These are phyloP conservation scores for Citrullus mucosospermus DNA, from an alignment of 306 rosid species.

Conservation along the genomic window DNA sequence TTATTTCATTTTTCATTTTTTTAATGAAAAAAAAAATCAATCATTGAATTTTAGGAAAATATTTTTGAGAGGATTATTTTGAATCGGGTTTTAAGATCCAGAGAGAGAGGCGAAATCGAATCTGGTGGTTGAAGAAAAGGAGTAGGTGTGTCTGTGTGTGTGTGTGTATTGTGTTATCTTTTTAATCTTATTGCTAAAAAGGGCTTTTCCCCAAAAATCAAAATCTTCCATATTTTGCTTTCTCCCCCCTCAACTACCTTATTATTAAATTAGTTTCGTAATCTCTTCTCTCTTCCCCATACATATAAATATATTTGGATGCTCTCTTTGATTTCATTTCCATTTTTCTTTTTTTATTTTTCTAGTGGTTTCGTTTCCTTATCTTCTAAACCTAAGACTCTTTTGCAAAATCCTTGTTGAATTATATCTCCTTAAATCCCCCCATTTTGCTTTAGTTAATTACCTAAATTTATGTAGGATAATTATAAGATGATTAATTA, in stretches of 20 bases:
- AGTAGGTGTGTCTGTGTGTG: not conserved
- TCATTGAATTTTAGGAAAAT: slow-evolving; percentile 36
- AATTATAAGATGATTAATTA: too few relatives aligned
- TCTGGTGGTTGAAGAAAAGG: slow-evolving; percentile 33
- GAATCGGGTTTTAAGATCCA: slow-evolving; percentile 18
- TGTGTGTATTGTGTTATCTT: not conserved
- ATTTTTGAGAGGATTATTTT: slow-evolving; percentile 19
- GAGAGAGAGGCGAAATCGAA: slow-evolving; percentile 13
- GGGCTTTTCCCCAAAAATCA: not conserved
- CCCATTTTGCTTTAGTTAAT: not conserved
- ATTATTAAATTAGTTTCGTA: not conserved
- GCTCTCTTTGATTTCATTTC: not conserved
- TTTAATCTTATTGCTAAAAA: slow-evolving; percentile 5
- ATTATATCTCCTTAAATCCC: not conserved
- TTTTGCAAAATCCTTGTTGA: not conserved
- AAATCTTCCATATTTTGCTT: not conserved
- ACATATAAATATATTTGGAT: not conserved
- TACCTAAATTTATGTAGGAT: too few relatives aligned
- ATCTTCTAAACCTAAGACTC: not conserved
- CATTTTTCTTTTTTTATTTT: not conserved
- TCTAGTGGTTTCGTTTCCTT: not conserved
- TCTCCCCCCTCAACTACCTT: not conserved
- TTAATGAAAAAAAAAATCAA: not conserved
- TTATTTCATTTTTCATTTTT: too few relatives aligned
- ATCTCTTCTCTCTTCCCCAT: slow-evolving; percentile 6